These are phyloP conservation scores for Conringia planisiliqua DNA, from an alignment of 345 rosid genomes.

Conservation along the genomic window DNA sequence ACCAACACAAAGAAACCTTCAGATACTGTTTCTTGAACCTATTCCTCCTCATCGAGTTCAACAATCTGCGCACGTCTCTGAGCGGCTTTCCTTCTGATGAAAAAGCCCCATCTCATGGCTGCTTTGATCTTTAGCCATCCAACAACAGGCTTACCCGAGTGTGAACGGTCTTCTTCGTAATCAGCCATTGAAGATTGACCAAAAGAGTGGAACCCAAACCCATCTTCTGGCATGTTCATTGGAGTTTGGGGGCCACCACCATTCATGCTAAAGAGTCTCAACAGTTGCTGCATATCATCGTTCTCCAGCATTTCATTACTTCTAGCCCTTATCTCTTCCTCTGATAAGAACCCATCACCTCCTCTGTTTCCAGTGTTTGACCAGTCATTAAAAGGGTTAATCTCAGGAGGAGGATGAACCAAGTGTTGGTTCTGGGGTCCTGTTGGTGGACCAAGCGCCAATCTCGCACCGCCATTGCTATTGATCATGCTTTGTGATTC, in stretches of 20 bases:
- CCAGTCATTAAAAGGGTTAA: conserved; percentile 49
- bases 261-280: conserved; percentile 68
- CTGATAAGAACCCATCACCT: conserved; percentile 61
- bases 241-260: conserved; percentile 48
- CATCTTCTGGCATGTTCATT: conserved; percentile 49
- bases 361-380: conserved; percentile 42
- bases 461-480: conserved; percentile 17
- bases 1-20: background rate
- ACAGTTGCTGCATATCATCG: conserved; percentile 92
- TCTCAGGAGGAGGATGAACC: conserved; percentile 38
- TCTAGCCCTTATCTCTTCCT: conserved; percentile 79
- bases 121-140: conserved; percentile 99
- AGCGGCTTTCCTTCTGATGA: conserved; percentile 82
- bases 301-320: conserved; percentile 86
- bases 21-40: background rate
- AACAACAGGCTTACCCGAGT: conserved; percentile 81
- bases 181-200: conserved; percentile 44
- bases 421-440: conserved; percentile 39
- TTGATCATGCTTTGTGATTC: conserved; percentile 26
- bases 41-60: conserved; percentile 53
- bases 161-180: conserved; percentile 48
- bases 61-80: conserved; percentile 89
- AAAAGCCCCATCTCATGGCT: conserved; percentile 97
- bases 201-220: conserved; percentile 38
- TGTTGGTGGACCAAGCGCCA: conserved; percentile 40